Conservation (phyloP, 768 basidiomycete species). For the Wakefieldia striispora region DNA sequence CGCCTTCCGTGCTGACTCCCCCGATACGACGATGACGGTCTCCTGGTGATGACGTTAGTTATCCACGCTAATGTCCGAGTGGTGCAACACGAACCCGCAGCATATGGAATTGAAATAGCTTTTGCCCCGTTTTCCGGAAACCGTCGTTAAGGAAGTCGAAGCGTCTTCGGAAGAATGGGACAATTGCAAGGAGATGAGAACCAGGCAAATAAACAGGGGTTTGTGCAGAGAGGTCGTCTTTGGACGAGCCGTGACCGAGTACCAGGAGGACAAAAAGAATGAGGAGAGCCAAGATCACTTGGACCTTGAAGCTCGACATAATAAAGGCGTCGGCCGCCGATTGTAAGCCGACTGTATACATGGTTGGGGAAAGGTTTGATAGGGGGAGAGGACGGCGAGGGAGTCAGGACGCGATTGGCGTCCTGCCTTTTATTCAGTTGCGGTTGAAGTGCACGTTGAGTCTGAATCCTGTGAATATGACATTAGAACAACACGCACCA, state of each 20-base stretch:
- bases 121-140: slow-evolving; percentile 64
- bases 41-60: slow-evolving; percentile 44
- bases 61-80: slow-evolving; percentile 12
- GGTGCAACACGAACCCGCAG: slow-evolving; percentile 49
- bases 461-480: slow-evolving; percentile 19
- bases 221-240: slow-evolving; percentile 41
- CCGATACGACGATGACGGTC: slow-evolving; percentile 73
- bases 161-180: slow-evolving; percentile 66
- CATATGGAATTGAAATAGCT: slow-evolving; percentile 68
- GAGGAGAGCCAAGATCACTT: slow-evolving; percentile 33
- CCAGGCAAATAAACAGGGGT: slow-evolving; percentile 59
- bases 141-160: slow-evolving; percentile 75
- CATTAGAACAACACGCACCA: slow-evolving; percentile 27
- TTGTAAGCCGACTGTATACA: slow-evolving; percentile 44
- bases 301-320: slow-evolving; percentile 32
- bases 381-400: slow-evolving; percentile 23
- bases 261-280: slow-evolving; percentile 41
- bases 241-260: slow-evolving; percentile 35
- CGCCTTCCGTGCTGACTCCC: slow-evolving; percentile 62
- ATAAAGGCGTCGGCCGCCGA: slow-evolving; percentile 37
- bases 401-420: slow-evolving; percentile 19
- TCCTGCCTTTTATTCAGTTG: slow-evolving; percentile 22
- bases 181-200: slow-evolving; percentile 53
- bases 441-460: slow-evolving; percentile 21
- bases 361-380: slow-evolving; percentile 29